These are phyloP conservation scores for Scheffersomyces cryptocercus DNA, from an alignment of 1,139 yeast species.

Conservation along the genomic window DNA sequence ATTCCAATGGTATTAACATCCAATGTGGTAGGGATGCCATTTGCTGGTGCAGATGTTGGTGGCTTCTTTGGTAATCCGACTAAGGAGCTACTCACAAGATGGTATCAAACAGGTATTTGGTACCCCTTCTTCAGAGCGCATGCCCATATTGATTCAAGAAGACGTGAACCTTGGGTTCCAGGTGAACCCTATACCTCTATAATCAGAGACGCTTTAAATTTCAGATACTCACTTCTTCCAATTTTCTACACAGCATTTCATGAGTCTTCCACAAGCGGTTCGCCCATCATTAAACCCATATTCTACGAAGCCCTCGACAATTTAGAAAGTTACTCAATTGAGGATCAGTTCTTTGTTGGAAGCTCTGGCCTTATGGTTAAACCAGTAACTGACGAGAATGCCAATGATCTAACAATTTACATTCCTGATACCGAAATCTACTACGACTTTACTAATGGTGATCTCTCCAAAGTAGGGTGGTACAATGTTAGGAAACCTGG, in stretches of 20 bases:
- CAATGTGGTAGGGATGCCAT: slow-evolving; percentile 86
- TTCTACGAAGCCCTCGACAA: slow-evolving; percentile 64
- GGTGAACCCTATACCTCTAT: slow-evolving; percentile 72
- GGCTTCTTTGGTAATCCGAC: slow-evolving; percentile 94
- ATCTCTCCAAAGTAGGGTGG: background rate
- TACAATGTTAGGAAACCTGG: slow-evolving; percentile 15
- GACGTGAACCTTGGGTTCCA: slow-evolving; percentile 91
- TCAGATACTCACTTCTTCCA: slow-evolving; percentile 78
- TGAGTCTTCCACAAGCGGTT: slow-evolving; percentile 58
- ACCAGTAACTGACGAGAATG: slow-evolving; percentile 71
- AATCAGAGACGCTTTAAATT: slow-evolving; percentile 67
- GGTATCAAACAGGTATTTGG: slow-evolving; percentile 97
- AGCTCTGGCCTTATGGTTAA: slow-evolving; percentile 72
- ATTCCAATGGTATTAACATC: slow-evolving; percentile 86
- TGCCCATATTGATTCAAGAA: slow-evolving; percentile 89
- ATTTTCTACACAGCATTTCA: slow-evolving; percentile 80
- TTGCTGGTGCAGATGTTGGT: slow-evolving; percentile 95
- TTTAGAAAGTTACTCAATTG: slow-evolving; percentile 55
- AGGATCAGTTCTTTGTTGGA: slow-evolving; percentile 84
- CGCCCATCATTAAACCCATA: slow-evolving; percentile 76
- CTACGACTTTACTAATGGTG: slow-evolving; percentile 51
- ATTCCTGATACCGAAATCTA: slow-evolving; percentile 69
- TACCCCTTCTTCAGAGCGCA: slow-evolving; percentile 97
- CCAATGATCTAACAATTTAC: slow-evolving; percentile 44
- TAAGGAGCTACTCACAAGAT: slow-evolving; percentile 75